Percentiles rank a stretch among this genome's conserved stretches.
phyloP scores from a whole-genome alignment of 2,329 filamentous ascomycete species.

The Ampelomyces quisqualis region DNA sequence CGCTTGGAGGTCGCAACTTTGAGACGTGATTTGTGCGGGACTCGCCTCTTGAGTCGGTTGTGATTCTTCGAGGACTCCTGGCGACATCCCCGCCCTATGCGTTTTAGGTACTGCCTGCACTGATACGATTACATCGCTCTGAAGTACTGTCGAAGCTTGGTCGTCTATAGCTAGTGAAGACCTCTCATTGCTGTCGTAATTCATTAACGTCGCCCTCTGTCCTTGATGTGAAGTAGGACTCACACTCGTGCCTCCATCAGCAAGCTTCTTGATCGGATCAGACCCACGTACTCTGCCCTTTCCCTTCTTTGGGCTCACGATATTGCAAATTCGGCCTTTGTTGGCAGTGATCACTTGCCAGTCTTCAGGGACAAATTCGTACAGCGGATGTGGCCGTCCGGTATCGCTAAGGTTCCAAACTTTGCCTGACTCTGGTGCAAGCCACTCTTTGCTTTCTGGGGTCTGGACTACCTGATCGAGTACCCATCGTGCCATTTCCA shows the following conservation, averaged over 20 bases:
- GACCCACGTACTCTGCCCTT: background rate
- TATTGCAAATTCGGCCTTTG: constrained; percentile 70
- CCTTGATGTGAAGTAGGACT: background rate
- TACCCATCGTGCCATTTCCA: constrained; percentile 52
- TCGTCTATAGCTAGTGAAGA: background rate
- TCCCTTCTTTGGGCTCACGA: constrained; percentile 53
- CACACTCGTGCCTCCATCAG: background rate
- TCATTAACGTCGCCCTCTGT: background rate
- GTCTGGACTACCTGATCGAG: constrained; percentile 62
- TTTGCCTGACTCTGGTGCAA: constrained; percentile 41
- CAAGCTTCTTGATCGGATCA: background rate
- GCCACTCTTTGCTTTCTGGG: constrained; percentile 59
- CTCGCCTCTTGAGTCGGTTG: too few relatives aligned
- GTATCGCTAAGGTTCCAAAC: constrained; percentile 36
- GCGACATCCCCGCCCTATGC: too few relatives aligned
- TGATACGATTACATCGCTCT: background rate
- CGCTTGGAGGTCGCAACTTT: too few relatives aligned
- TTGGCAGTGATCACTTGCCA: constrained; percentile 64
- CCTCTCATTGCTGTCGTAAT: background rate
- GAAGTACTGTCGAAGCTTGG: background rate
- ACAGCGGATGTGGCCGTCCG: constrained; percentile 6
- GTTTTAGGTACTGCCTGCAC: background rate
- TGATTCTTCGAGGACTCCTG: too few relatives aligned
- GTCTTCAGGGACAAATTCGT: constrained; percentile 17
- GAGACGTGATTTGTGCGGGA: too few relatives aligned